phyloP scores from a whole-genome alignment of 1,139 yeast genomes.

The Nakaseomyces uthaithaninus region DNA sequence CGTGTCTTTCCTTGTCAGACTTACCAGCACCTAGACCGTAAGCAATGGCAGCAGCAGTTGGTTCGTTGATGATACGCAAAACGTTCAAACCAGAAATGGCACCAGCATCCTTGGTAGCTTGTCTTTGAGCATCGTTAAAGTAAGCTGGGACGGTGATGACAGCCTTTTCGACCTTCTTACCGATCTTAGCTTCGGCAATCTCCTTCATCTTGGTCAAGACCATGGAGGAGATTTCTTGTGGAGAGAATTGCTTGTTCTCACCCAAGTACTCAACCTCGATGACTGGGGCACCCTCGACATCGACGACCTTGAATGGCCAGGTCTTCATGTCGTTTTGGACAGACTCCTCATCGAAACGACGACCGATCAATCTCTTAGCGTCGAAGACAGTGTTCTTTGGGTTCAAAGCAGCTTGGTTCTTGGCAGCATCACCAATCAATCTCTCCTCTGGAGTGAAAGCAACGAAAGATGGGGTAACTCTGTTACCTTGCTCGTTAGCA shows the following conservation, averaged over 20 bases:
- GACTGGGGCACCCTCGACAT: constrained; percentile 79
- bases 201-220: constrained; percentile 97
- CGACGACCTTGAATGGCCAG: constrained; percentile 84
- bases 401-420: constrained; percentile 97
- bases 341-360: constrained; percentile 81
- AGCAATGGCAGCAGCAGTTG: constrained; percentile 97
- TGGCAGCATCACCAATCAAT: constrained; percentile 52
- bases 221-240: constrained; percentile 96
- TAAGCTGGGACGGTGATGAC: constrained; percentile 96
- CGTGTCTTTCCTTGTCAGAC: constrained; percentile 80
- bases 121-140: constrained; percentile 96
- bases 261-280: constrained; percentile 90
- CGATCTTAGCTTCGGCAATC: constrained; percentile 93
- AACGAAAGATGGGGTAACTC: constrained; percentile 97
- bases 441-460: constrained; percentile 91
- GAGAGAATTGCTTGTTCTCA: constrained; percentile 87
- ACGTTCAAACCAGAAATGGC: constrained; percentile 95
- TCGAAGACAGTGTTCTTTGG: constrained; percentile 95
- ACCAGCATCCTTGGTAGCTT: constrained; percentile 98
- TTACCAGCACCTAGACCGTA: constrained; percentile 89
- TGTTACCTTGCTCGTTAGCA: constrained; percentile 99
- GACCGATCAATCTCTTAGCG: constrained; percentile 96
- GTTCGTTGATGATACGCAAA: constrained; percentile 94
- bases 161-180: constrained; percentile 89
- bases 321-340: constrained; percentile 92